phyloP scores from a whole-genome alignment of 139 green algal genomes.

The Trebouxia sp. region DNA sequence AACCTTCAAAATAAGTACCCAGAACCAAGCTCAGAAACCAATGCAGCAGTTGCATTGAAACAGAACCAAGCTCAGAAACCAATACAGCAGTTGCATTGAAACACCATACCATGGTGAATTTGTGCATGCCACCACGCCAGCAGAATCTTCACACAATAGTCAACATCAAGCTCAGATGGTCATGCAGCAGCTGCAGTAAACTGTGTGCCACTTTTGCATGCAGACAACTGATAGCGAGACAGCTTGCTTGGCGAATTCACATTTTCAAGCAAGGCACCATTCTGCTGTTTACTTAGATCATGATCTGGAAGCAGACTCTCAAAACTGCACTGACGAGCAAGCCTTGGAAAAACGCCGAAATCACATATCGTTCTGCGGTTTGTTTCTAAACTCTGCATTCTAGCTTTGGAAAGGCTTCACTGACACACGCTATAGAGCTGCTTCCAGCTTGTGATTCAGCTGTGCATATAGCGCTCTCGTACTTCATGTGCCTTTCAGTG shows the following conservation, averaged over 20 bases:
- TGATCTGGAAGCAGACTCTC: too few relatives aligned
- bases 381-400: too few relatives aligned
- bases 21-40: not conserved
- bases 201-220: not conserved
- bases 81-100: not conserved
- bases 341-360: too few relatives aligned
- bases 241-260: not conserved
- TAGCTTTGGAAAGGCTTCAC: too few relatives aligned
- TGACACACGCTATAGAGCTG: too few relatives aligned
- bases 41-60: not conserved
- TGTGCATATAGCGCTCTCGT: too few relatives aligned
- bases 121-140: not conserved
- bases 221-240: not conserved
- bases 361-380: too few relatives aligned
- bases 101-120: not conserved
- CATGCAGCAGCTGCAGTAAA: not conserved
- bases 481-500: too few relatives aligned
- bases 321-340: too few relatives aligned
- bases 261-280: not conserved
- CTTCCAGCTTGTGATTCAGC: too few relatives aligned
- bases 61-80: not conserved
- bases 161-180: not conserved
- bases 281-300: not conserved
- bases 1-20: not conserved
- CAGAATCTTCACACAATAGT: not conserved